Evolutionary conservation across 371 early-diverging fungal species (phyloP), one percentile per base, ranked within the genome.

Genomic region (Apophysomyces elegans): DNA sequence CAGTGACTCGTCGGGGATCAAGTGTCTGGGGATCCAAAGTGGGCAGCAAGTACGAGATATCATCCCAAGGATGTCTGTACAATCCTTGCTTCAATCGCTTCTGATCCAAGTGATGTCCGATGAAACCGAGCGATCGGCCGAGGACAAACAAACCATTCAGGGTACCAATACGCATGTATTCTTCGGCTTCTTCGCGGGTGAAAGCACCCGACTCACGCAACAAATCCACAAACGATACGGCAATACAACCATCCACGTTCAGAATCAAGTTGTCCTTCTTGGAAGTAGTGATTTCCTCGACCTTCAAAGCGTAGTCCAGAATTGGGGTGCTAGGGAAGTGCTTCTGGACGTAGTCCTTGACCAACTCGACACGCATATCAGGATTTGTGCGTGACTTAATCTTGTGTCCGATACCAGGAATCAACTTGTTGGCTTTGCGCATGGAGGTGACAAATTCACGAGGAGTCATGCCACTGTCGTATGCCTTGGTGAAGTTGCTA

Each of bases 321-420:
- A 94, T 88, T 26, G 94, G 95, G 36, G 92, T 91, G 44, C 79
- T 64, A 1, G 97, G 97, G 90, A 98, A 98, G 78, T 96, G 79
- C 68, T 86, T 83, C 81, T 89, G 87, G 66, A 96, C 97, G 72
- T 88, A 98, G 64, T 94, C 90, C 86, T 93, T 96, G 78, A 98
- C 93, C 61, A 98, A 89, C 61, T 89, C 86, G 13, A 98, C 98
- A 62, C 98, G 96, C 84, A 97, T 84, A 79, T 98, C 98, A 16
- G 98, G 98, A 89, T 98, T 98, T 66, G 96, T 96, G 66, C 97
- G 92, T 58, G 96, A 96, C 86, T 98, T 98, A 87, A 98, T 95
- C 89, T 96, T 96, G 91, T 98, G 98, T 32, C 98, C 98, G 67
- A 98, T 98, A 73, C 98, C 98, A 61, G 96, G 86, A 70, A 98